Evolutionary conservation across 2,329 filamentous ascomycete species (phyloP).

Genomic region (Monilinia aucupariae): DNA sequence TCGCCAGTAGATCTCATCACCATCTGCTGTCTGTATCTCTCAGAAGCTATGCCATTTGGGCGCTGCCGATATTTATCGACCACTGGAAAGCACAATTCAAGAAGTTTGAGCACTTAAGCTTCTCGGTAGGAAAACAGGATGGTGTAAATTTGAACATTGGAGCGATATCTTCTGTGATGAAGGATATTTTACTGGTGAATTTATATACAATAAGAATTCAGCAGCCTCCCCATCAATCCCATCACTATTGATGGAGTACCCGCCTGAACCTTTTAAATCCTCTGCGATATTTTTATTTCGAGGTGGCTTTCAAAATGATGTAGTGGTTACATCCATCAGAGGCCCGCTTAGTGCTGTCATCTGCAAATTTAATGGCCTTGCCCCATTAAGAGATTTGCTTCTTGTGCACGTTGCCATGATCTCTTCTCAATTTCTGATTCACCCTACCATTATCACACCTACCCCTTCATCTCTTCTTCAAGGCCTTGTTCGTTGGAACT

Average conservation of each 20-base stretch:
- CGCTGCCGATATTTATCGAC: background rate
- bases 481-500: conserved; percentile 53
- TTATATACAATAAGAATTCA: background rate
- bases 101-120: background rate
- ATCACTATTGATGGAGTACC: background rate
- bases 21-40: background rate
- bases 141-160: background rate
- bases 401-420: too few relatives aligned
- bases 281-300: background rate
- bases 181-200: too few relatives aligned
- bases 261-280: background rate
- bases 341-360: too few relatives aligned
- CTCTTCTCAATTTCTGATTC: too few relatives aligned
- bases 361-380: too few relatives aligned
- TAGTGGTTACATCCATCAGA: background rate
- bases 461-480: conserved; percentile 39
- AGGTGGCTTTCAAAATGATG: background rate
- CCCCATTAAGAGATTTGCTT: too few relatives aligned
- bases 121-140: background rate
- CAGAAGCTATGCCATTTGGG: too few relatives aligned
- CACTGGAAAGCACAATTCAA: background rate
- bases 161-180: background rate
- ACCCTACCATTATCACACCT: conserved; percentile 19
- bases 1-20: background rate
- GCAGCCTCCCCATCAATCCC: background rate